phyloP scores from a whole-genome alignment of 169 alveolate genomes.

The Theileria parva region DNA sequence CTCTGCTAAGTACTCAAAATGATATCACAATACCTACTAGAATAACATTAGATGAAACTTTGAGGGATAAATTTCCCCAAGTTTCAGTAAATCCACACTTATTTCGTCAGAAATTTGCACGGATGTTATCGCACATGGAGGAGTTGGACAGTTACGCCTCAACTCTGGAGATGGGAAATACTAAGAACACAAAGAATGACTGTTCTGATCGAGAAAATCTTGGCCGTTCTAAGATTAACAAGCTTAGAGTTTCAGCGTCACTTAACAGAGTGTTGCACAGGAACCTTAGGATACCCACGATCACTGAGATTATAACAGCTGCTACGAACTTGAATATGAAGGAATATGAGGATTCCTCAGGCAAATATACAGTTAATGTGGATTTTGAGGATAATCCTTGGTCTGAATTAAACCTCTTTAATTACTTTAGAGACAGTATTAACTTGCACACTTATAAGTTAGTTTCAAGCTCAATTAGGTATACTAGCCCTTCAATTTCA shows the following conservation, averaged over 20 bases:
- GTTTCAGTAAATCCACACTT: neutral
- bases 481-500: neutral
- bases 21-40: neutral
- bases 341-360: neutral
- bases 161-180: neutral
- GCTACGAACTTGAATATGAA: conserved; percentile 42
- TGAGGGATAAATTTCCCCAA: neutral
- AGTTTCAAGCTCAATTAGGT: conserved; percentile 26
- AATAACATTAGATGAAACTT: neutral
- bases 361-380: conserved; percentile 14
- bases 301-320: conserved; percentile 35
- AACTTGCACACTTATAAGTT: conserved; percentile 46
- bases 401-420: conserved; percentile 44
- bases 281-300: conserved; percentile 51
- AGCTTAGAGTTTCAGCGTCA: conserved; percentile 14
- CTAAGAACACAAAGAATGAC: neutral
- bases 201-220: neutral
- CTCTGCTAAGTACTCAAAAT: neutral
- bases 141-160: conserved; percentile 2
- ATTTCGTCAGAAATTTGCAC: neutral
- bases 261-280: conserved; percentile 11
- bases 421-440: conserved; percentile 18
- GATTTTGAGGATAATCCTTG: conserved; percentile 30
- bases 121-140: conserved; percentile 1
- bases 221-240: conserved; percentile 12